phyloP scores from a whole-genome alignment of 2,329 filamentous ascomycete genomes.

The Davidsoniella eucalypti region DNA sequence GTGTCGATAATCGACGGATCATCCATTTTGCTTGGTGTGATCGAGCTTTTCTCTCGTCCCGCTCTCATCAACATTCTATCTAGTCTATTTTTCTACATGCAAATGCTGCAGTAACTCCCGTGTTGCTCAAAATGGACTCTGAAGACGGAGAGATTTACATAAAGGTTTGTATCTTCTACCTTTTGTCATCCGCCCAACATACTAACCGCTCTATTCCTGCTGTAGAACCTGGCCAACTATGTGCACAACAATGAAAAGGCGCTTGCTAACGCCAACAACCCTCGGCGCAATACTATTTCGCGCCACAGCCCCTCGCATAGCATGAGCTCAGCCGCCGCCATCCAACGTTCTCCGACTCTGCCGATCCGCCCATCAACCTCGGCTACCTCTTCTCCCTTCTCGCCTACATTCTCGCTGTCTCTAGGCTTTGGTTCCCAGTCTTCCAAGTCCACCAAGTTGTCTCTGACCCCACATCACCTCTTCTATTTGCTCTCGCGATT shows the following conservation, averaged over 20 bases:
- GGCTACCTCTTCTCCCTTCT: constrained; percentile 55
- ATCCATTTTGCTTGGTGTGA: constrained; percentile 5
- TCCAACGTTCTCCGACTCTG: constrained; percentile 38
- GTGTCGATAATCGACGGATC: constrained; percentile 9
- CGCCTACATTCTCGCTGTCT: constrained; percentile 73
- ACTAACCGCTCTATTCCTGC: constrained; percentile 14
- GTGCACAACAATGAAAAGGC: constrained; percentile 96
- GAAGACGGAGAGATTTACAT: constrained; percentile 83
- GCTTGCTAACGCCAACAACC: constrained; percentile 83
- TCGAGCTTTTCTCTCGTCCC: constrained; percentile 1
- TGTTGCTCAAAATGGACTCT: constrained; percentile 53
- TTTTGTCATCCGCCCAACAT: not conserved
- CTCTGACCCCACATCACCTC: constrained; percentile 86
- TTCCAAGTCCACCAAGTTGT: constrained; percentile 79
- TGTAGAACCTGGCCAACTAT: constrained; percentile 84
- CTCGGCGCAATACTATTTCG: constrained; percentile 53
- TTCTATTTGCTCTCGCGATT: constrained; percentile 94
- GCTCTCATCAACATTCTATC: constrained; percentile 1
- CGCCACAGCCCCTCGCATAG: constrained; percentile 55
- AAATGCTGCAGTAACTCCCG: constrained; percentile 14
- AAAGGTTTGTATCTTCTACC: constrained; percentile 41
- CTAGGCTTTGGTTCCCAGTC: constrained; percentile 71
- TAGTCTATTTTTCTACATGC: constrained; percentile 9
- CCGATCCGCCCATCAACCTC: constrained; percentile 48
- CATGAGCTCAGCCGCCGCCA: constrained; percentile 36